A percentile compares a stretch with the other conserved stretches of the same genome.
Evolutionary conservation across 208 protist species (phyloP).

Genomic region (Balamuthia mandrillaris): DNA sequence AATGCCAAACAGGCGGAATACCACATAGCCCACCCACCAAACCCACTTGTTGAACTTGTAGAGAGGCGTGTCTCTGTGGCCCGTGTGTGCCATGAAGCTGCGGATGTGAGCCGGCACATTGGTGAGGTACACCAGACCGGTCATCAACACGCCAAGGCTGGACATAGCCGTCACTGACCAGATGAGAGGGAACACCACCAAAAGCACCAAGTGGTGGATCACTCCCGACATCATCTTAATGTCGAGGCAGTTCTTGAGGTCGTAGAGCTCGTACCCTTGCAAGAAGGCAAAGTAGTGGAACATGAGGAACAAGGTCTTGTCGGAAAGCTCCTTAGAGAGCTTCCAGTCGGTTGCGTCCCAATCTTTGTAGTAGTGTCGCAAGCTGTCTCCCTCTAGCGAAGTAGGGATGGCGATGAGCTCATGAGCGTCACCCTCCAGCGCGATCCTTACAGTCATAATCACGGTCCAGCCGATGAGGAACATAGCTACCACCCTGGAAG

Average conservation of each 20-base stretch:
- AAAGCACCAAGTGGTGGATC: background rate
- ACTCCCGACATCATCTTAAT: background rate
- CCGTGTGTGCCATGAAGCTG: background rate
- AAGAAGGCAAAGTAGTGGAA: background rate
- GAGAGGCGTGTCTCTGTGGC: background rate
- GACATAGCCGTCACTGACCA: background rate
- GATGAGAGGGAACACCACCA: background rate
- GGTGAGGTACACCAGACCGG: background rate
- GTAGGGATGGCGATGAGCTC: too few relatives aligned
- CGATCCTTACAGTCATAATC: too few relatives aligned
- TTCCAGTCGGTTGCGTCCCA: background rate
- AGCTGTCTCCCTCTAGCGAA: too few relatives aligned
- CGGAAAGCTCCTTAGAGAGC: background rate
- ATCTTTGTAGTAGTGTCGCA: too few relatives aligned
- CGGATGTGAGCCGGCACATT: constrained; percentile 19
- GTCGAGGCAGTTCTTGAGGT: constrained; percentile 10
- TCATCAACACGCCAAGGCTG: background rate
- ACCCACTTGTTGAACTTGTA: constrained; percentile 17
- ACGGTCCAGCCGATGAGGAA: too few relatives aligned
- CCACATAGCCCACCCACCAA: background rate
- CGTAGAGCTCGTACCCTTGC: background rate
- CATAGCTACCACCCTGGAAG: too few relatives aligned
- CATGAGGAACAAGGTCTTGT: background rate
- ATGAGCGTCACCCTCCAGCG: too few relatives aligned
- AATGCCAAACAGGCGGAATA: constrained; percentile 18